Evolutionary conservation across 1,139 yeast species (phyloP), one percentile per base, ranked within the genome.

Genomic region (Scheffersomyces titani): DNA sequence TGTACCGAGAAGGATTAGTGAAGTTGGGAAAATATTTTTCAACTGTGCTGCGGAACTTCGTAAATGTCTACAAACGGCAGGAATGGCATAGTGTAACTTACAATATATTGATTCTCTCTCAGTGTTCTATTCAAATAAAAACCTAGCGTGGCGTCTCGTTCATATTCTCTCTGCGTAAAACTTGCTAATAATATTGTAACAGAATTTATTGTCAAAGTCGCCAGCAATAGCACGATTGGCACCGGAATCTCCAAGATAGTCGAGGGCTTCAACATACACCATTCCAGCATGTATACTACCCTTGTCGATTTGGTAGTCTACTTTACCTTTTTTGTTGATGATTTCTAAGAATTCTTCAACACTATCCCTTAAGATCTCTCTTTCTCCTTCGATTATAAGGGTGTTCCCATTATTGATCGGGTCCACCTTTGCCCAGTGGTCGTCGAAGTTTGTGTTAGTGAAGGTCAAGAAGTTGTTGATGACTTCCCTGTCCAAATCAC

Each of bases 371-470:
- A 78, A 68, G 57, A 72, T 76, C 48, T 67, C 69, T 45, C 75
- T 61, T 55, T 72, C 81, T 20, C 84, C 84, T 60, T 70, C 71
- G 24, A 76, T 67, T 44, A 70, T 61, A n/a, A 75, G 54, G 13
- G 74, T 63, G 19, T 68, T 66, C 2, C 71, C 72, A 21, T 69
- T 63, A 30, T 68, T 68, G 44, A 79, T 63, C 6, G 72, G 64
- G 2, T 68, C 67, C 19, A 77, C 74, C 9, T 68, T 64, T 21
- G 63, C 60, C 81, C 81, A 77, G 56, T 70, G 69, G 2, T 62
- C 59, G 6, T 62, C 67, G 53, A 63, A 67, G 50, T 64, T 64
- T 21, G 73, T 64, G 48, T 67, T 67, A 20, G 72, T 64, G 52
- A 70, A 70, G 3, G 72, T 66, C 47, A 73, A 61, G 63, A 71